phyloP scores from a whole-genome alignment of 2,329 filamentous ascomycete genomes.

The Neobulgaria alba region DNA sequence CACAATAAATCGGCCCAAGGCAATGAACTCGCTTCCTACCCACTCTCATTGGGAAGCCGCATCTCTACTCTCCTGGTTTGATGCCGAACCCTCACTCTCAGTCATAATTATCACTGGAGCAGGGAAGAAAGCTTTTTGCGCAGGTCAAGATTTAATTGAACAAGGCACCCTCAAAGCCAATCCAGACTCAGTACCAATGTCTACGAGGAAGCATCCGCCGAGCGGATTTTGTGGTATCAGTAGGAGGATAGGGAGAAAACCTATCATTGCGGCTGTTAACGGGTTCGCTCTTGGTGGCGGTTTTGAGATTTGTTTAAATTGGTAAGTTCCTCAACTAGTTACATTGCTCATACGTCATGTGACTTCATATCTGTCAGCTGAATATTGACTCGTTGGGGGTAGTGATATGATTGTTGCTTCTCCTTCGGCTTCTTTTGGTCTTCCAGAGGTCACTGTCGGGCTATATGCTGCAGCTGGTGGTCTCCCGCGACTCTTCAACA shows the following conservation, averaged over 20 bases:
- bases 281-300: constrained; percentile 68
- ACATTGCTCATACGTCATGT: not conserved
- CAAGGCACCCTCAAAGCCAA: constrained; percentile 40
- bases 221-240: constrained; percentile 57
- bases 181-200: constrained; percentile 15
- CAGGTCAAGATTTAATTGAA: constrained; percentile 56
- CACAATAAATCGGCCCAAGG: constrained; percentile 46
- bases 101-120: constrained; percentile 57
- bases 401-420: constrained; percentile 63
- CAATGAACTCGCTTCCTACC: constrained; percentile 38
- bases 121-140: constrained; percentile 55
- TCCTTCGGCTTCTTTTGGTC: constrained; percentile 50
- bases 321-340: constrained; percentile 15
- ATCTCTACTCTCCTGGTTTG: constrained; percentile 44
- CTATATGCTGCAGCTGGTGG: constrained; percentile 65
- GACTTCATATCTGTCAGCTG: not conserved
- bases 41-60: not conserved
- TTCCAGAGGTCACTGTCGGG: constrained; percentile 64
- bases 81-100: constrained; percentile 48
- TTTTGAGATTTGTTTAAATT: constrained; percentile 61
- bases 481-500: constrained; percentile 56
- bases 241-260: constrained; percentile 61
- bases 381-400: not conserved
- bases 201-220: constrained; percentile 26
- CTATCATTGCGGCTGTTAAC: constrained; percentile 70